Evolutionary conservation across 148 eudicot species (phyloP), one percentile per base, ranked within the genome.

Genomic region (Pharnaceum exiguum): DNA sequence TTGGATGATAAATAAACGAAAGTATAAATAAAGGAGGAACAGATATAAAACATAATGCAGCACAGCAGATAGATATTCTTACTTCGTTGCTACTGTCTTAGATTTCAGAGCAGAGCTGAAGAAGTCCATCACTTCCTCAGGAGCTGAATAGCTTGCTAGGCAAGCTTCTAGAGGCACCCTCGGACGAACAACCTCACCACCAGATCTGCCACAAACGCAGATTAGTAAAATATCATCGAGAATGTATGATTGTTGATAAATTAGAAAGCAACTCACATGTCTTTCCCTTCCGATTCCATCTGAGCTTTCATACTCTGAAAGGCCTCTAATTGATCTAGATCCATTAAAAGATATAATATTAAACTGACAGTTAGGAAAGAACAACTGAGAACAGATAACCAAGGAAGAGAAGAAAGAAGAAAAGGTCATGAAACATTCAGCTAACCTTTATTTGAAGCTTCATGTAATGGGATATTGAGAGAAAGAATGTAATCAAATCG

Each of bases 71-170:
- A 11, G 47, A 5, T 51, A 52, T 51, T 45, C 85, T 74, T 82
- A 93, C 99, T 93, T 93, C 57, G 76, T 77, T 35, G 99, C 99
- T 50, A 89, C 89, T 63, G 89, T 79, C 72, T 77, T 93, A 10
- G 87, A 63, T 51, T 80, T 83, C 75, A 93, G 75, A 11, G 88
- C 96, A 64, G 77, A 83, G 71, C 99, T 93, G 61, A 77, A 89
- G 59, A 88, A 93, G 66, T 86, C 99, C 70, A 77, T 81, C 76
- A 93, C 84, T 70, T 88, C 99, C 72, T 93, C 99, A 21, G 81
- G 84, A 49, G 83, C 86, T 28, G 90, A 77, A 73, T 77, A 93
- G 77, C 81, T 78, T 51, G 79, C 84, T 57, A 93, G 56, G 69
- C 96, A 93, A 58, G 85, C 95, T 54, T 66, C 74, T 64, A 93